These are phyloP conservation scores for Termitomyces sp. DNA, from an alignment of 768 basidiomycete genomes.

Conservation along the genomic window DNA sequence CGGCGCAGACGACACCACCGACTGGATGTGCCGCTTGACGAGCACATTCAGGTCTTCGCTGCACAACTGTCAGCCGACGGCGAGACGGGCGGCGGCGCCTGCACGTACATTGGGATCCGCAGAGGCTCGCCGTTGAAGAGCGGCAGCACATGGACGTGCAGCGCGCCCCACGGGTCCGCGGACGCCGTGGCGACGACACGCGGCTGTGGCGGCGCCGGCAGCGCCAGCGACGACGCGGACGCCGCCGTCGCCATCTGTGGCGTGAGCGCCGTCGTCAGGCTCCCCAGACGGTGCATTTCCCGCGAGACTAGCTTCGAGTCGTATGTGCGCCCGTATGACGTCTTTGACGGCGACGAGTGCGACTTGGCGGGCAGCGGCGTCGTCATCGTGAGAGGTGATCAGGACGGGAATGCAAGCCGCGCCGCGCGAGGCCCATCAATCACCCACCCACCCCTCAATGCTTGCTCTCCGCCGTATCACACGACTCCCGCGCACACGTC, in stretches of 20 bases:
- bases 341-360: slow-evolving; percentile 51
- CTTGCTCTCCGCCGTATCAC: background rate
- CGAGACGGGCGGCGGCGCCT: background rate
- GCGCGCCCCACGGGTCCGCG: slow-evolving; percentile 73
- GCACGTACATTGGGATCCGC: slow-evolving; percentile 70
- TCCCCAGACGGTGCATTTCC: slow-evolving; percentile 82
- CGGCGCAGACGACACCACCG: slow-evolving; percentile 66
- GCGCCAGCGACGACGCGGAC: slow-evolving; percentile 40
- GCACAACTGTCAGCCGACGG: background rate
- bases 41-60: slow-evolving; percentile 87
- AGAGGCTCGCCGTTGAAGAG: slow-evolving; percentile 90
- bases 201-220: slow-evolving; percentile 34
- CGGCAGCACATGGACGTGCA: slow-evolving; percentile 86
- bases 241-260: slow-evolving; percentile 47
- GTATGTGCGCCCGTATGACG: slow-evolving; percentile 66
- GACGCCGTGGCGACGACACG: slow-evolving; percentile 38
- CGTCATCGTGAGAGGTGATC: slow-evolving; percentile 24
- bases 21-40: slow-evolving; percentile 72
- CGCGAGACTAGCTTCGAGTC: slow-evolving; percentile 75
- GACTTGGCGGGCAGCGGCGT: slow-evolving; percentile 30
- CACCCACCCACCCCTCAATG: background rate
- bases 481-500: slow-evolving; percentile 7
- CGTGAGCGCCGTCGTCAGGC: slow-evolving; percentile 45
- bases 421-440: background rate
- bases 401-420: background rate